Conservation (phyloP, 2,329 filamentous ascomycete genomes). For the Fusarium sororula region DNA sequence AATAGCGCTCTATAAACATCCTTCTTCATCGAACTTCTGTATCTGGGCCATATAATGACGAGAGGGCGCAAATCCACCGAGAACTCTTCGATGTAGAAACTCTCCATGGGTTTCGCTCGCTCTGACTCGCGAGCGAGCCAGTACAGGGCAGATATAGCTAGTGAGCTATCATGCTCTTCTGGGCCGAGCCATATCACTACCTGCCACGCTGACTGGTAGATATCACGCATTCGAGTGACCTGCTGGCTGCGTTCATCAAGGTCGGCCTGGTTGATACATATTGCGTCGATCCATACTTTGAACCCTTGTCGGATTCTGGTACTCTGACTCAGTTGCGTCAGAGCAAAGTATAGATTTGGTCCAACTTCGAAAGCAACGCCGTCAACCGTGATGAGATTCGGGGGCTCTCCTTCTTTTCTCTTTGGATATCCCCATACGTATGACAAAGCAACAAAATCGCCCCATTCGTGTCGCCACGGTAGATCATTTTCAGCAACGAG, state of each 20-base stretch:
- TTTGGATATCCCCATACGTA: background rate
- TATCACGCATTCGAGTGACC: background rate
- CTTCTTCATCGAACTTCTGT: background rate
- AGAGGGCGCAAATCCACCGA: background rate
- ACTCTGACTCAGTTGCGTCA: background rate
- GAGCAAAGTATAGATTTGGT: background rate
- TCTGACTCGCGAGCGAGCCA: background rate
- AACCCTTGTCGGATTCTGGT: background rate
- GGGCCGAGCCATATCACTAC: background rate
- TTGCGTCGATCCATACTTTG: background rate
- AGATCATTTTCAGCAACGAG: background rate
- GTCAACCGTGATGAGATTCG: background rate
- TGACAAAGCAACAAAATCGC: rapidly evolving
- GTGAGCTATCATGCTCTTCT: background rate
- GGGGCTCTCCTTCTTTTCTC: background rate
- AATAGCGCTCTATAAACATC: rapidly evolving
- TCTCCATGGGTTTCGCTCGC: background rate
- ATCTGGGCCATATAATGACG: rapidly evolving
- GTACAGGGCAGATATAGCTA: background rate
- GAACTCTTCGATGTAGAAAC: background rate
- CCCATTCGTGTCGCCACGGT: background rate
- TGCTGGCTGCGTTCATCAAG: background rate
- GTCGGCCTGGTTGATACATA: no score
- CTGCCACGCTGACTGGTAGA: background rate
- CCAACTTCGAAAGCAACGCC: background rate